A percentile compares a stretch with the other conserved stretches of the same genome.
phyloP scores from a whole-genome alignment of 179 eudicot species.

The Patellifolia procumbens region DNA sequence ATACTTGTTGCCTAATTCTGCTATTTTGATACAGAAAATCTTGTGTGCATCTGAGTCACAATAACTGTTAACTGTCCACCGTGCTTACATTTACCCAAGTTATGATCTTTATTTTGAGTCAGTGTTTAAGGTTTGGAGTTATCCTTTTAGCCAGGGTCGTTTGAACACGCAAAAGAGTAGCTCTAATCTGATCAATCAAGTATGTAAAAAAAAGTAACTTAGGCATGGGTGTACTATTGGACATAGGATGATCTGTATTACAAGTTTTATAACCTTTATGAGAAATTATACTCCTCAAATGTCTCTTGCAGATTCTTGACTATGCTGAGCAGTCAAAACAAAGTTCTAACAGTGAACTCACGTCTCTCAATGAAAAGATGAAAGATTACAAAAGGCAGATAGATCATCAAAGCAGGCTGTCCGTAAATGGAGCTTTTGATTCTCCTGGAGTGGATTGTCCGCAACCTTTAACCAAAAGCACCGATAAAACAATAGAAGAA shows the following conservation, averaged over 20 bases:
- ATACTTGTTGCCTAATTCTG: neutral
- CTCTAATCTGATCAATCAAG: too few relatives aligned
- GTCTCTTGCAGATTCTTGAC: constrained; percentile 56
- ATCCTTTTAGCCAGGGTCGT: too few relatives aligned
- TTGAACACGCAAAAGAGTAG: too few relatives aligned
- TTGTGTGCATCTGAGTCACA: too few relatives aligned
- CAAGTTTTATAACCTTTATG: neutral
- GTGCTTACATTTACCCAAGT: too few relatives aligned
- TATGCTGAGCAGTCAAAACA: constrained; percentile 70
- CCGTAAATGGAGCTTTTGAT: constrained; percentile 43
- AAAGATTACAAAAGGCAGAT: constrained; percentile 67
- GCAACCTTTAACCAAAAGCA: constrained; percentile 51
- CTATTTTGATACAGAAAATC: neutral
- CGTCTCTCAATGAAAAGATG: constrained; percentile 74
- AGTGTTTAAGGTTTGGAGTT: too few relatives aligned
- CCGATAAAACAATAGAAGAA: constrained; percentile 71
- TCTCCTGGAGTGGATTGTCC: constrained; percentile 41
- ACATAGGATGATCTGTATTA: too few relatives aligned
- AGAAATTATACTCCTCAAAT: neutral
- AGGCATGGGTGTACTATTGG: too few relatives aligned
- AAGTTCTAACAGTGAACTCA: constrained; percentile 60
- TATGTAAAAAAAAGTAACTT: too few relatives aligned
- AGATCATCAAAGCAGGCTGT: constrained; percentile 58
- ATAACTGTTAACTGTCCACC: too few relatives aligned
- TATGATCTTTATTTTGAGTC: too few relatives aligned